Evolutionary conservation across 148 eudicot species (phyloP).

Genomic region (Diospyros lotus): DNA sequence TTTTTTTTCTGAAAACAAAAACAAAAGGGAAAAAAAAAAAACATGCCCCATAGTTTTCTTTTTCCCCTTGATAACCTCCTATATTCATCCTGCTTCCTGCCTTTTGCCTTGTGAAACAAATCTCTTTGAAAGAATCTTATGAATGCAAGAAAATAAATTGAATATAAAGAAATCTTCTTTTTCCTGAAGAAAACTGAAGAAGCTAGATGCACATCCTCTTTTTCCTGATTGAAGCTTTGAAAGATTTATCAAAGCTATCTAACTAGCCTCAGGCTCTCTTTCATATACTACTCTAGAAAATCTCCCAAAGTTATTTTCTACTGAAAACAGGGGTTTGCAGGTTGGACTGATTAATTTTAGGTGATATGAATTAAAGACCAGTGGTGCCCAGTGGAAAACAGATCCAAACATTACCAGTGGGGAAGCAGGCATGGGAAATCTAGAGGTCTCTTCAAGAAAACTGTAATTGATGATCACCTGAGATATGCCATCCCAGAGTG

Average conservation of each 20-base stretch:
- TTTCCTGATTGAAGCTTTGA: not conserved
- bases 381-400: constrained; percentile 7
- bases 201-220: not conserved
- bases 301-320: not conserved
- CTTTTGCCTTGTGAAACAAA: too few species aligned
- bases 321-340: not conserved
- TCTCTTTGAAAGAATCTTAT: not conserved
- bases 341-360: not conserved
- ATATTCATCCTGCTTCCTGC: too few species aligned
- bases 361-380: constrained; percentile 1
- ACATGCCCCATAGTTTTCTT: too few species aligned
- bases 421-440: constrained; percentile 24
- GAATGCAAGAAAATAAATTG: not conserved
- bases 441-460: too few species aligned
- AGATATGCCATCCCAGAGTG: constrained; percentile 39
- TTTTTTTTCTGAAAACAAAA: too few species aligned
- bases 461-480: constrained; percentile 8
- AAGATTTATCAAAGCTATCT: not conserved
- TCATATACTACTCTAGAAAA: not conserved
- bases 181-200: not conserved
- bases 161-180: not conserved
- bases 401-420: constrained; percentile 9
- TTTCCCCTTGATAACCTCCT: too few species aligned
- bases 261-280: not conserved
- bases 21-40: too few species aligned